phyloP scores from a whole-genome alignment of 306 rosid genomes.

The Vigna angularis region DNA sequence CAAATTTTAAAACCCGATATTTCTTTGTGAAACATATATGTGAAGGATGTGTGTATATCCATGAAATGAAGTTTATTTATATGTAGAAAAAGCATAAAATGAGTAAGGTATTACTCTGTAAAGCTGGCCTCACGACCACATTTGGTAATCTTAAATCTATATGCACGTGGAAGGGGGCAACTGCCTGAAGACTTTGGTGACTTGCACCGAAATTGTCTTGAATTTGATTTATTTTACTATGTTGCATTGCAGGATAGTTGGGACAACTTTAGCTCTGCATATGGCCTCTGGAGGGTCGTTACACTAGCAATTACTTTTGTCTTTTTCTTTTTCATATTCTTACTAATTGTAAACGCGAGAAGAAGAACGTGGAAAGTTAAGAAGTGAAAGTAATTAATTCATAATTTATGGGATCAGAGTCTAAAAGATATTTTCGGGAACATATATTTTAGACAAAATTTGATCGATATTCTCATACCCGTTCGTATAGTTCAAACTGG shows the following conservation, averaged over 20 bases:
- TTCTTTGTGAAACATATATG: background rate
- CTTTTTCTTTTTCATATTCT: slow-evolving; percentile 51
- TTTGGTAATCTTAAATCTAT: slow-evolving; percentile 34
- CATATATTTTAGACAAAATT: slow-evolving; percentile 15
- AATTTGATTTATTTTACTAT: slow-evolving; percentile 33
- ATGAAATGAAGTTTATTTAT: slow-evolving; percentile 6
- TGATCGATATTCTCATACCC: background rate
- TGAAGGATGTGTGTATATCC: slow-evolving; percentile 1
- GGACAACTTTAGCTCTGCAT: slow-evolving; percentile 49
- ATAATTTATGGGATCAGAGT: slow-evolving; percentile 24
- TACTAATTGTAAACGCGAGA: slow-evolving; percentile 66
- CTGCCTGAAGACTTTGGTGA: slow-evolving; percentile 23
- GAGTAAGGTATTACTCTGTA: background rate
- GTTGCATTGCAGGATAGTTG: slow-evolving; percentile 64
- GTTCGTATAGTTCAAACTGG: slow-evolving; percentile 2
- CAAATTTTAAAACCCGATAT: slow-evolving; percentile 9
- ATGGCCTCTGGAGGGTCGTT: slow-evolving; percentile 55
- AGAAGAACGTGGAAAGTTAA: slow-evolving; percentile 81
- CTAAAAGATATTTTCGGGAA: slow-evolving; percentile 15
- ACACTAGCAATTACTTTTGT: slow-evolving; percentile 47
- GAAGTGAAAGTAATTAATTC: slow-evolving; percentile 47
- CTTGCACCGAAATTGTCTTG: slow-evolving; percentile 10
- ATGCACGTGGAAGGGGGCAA: background rate
- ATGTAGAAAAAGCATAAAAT: background rate
- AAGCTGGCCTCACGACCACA: slow-evolving; percentile 11